Conservation (phyloP, 2,329 filamentous ascomycete species). For the Ceratocystis destructans region DNA sequence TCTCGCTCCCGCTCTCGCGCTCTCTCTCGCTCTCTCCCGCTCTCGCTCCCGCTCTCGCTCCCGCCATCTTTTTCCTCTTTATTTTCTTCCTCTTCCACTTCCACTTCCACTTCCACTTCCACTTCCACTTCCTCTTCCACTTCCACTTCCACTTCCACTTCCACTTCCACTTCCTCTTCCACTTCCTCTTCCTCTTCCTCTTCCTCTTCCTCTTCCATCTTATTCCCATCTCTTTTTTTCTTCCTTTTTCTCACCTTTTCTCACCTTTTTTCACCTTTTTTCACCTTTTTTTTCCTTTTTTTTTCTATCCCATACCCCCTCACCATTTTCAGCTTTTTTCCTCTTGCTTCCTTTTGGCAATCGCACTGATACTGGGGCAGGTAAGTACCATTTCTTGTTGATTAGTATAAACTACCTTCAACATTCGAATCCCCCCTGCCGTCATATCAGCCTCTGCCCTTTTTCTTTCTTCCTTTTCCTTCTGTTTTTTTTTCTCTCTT, state of each 20-base stretch:
- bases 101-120: background rate
- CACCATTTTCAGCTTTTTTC: background rate
- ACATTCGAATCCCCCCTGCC: slow-evolving; percentile 1
- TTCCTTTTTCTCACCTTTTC: too few species aligned
- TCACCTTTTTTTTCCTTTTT: background rate
- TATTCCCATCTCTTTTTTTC: too few species aligned
- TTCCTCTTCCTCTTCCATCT: background rate
- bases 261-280: background rate
- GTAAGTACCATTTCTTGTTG: background rate
- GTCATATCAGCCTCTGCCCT: background rate
- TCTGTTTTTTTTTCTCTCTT: background rate
- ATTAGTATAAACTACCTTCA: background rate
- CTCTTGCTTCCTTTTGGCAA: background rate
- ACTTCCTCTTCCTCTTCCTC: background rate
- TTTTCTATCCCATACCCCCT: background rate
- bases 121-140: background rate
- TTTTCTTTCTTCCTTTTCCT: background rate
- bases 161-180: too few species aligned
- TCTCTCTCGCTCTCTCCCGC: too few species aligned
- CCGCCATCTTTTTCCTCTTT: too few species aligned
- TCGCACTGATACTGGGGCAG: background rate
- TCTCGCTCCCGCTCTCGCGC: too few species aligned
- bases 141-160: background rate
- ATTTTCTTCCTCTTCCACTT: background rate
- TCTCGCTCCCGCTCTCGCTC: too few species aligned